Percentiles rank a stretch among this genome's conserved stretches.
Conservation (phyloP, 805 yeast genomes). For the Wickerhamomyces silvicola region DNA sequence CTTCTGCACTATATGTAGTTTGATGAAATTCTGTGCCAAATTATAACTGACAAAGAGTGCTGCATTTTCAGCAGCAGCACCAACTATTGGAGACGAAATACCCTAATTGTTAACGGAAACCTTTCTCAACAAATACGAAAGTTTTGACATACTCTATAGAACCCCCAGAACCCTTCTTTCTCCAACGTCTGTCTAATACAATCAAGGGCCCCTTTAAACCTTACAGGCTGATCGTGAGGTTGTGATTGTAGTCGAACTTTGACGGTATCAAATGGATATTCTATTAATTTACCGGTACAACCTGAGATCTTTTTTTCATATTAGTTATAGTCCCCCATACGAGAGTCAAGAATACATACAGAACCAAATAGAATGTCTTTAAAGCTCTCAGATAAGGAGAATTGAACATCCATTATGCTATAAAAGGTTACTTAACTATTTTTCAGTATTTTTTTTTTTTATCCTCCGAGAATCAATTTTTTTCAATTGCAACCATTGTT, state of each 20-base stretch:
- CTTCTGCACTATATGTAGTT: constrained; percentile 13
- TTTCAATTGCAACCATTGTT: constrained; percentile 72
- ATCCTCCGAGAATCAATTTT: not conserved
- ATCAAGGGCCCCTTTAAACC: constrained; percentile 53
- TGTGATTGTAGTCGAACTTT: constrained; percentile 84
- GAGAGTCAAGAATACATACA: constrained; percentile 10
- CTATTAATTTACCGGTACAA: constrained; percentile 74
- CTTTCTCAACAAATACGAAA: not conserved
- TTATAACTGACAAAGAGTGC: constrained; percentile 66
- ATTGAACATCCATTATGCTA: constrained; percentile 2
- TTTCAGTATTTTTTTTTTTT: no score
- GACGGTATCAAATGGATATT: constrained; percentile 89
- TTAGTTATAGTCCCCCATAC: not conserved
- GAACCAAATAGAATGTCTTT: constrained; percentile 33
- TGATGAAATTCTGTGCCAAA: constrained; percentile 34
- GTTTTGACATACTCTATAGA: constrained; percentile 43
- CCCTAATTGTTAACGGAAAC: constrained; percentile 34
- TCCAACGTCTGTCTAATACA: constrained; percentile 56
- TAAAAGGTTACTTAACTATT: not conserved
- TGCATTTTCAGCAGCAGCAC: constrained; percentile 89
- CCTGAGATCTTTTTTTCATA: constrained; percentile 44
- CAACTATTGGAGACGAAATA: constrained; percentile 71
- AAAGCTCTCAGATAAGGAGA: constrained; percentile 19
- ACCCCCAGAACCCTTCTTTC: constrained; percentile 72
- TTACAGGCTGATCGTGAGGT: constrained; percentile 41